Evolutionary conservation across 768 basidiomycete species (phyloP).

Genomic region (Suillus cothurnatus): DNA sequence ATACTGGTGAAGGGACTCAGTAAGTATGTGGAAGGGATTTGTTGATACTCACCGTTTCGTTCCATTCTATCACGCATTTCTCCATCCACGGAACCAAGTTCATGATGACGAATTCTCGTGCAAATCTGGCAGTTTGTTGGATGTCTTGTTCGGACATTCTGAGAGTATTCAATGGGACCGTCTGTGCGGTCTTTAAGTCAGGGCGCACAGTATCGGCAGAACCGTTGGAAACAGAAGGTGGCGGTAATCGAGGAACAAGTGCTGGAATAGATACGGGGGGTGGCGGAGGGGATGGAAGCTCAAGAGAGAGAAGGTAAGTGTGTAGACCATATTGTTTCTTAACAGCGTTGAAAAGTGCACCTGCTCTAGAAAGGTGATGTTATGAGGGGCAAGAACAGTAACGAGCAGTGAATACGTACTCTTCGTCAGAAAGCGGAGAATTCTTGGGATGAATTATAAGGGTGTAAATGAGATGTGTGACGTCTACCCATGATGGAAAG

Average conservation of each 20-base stretch:
- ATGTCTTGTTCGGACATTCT: conserved; percentile 73
- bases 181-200: conserved; percentile 12
- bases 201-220: conserved; percentile 26
- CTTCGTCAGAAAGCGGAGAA: conserved; percentile 74
- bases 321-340: conserved; percentile 87
- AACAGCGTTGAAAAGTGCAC: conserved; percentile 80
- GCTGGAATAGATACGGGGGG: conserved; percentile 68
- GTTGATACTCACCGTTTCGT: conserved; percentile 63
- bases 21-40: conserved; percentile 1
- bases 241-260: conserved; percentile 67
- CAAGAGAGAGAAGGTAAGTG: conserved; percentile 67
- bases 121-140: conserved; percentile 71
- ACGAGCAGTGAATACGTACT: conserved; percentile 51
- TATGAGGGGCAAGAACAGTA: conserved; percentile 14
- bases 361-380: conserved; percentile 50
- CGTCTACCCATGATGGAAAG: conserved; percentile 82
- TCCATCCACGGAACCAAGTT: conserved; percentile 97
- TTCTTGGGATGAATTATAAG: conserved; percentile 75
- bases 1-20: conserved; percentile 44
- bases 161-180: conserved; percentile 37
- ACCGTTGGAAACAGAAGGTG: conserved; percentile 38
- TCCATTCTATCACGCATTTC: conserved; percentile 90
- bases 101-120: conserved; percentile 87
- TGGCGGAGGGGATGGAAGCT: conserved; percentile 63
- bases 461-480: conserved; percentile 68